Conservation (phyloP, 768 basidiomycete species). For the Naganishia friedmannii region DNA sequence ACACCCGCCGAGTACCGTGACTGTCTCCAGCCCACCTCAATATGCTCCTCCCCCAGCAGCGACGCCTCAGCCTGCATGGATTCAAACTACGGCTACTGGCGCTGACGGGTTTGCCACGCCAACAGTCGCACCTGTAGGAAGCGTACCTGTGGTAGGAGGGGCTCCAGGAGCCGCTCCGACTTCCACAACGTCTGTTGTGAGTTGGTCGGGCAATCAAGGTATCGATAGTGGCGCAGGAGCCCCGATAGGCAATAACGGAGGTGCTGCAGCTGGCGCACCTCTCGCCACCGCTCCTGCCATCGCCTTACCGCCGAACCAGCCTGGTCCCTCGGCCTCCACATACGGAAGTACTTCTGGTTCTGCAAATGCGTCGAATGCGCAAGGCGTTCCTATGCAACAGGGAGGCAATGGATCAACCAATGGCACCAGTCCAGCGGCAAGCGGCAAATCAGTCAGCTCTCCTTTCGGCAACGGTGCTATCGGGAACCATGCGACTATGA, state of each 20-base stretch:
- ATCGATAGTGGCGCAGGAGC: neutral
- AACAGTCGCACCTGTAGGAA: neutral
- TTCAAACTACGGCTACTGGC: slow-evolving; percentile 15
- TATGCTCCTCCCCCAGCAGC: neutral
- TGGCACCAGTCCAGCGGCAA: neutral
- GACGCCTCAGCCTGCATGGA: slow-evolving; percentile 15
- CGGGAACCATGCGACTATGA: neutral
- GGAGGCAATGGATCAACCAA: neutral
- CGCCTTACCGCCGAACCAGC: neutral
- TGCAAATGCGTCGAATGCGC: neutral
- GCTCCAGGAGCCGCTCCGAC: neutral
- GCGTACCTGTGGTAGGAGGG: neutral
- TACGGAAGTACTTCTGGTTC: neutral
- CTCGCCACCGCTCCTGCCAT: neutral
- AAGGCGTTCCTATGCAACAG: slow-evolving; percentile 2
- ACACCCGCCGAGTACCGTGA: neutral
- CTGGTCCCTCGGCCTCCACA: neutral
- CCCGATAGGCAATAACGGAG: neutral
- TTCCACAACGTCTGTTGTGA: neutral
- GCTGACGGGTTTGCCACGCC: neutral
- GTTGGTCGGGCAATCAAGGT: neutral
- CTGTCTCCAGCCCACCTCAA: neutral
- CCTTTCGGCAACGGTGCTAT: neutral
- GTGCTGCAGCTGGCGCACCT: neutral
- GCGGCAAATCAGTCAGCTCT: neutral